Evolutionary conservation across 2,329 filamentous ascomycete species (phyloP).

Genomic region (Talaromyces pinophilus): DNA sequence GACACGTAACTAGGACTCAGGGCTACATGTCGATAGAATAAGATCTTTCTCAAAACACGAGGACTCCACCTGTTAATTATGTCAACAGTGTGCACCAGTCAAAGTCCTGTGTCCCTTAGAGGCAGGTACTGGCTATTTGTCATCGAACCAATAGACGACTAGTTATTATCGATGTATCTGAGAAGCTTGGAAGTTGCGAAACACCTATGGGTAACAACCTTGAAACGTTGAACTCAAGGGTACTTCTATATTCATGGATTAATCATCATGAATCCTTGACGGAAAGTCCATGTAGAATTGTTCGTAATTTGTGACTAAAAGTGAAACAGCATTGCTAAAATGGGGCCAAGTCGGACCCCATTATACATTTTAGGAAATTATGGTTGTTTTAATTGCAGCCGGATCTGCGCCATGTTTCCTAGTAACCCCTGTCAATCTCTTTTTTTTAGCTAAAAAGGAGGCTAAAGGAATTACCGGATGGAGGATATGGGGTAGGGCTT

Average conservation of each 20-base stretch:
- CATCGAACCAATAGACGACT: too few relatives aligned
- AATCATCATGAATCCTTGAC: not conserved
- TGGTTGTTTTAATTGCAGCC: not conserved
- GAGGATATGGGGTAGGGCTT: not conserved
- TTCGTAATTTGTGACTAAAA: not conserved
- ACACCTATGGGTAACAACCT: too few relatives aligned
- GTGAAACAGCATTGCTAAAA: not conserved
- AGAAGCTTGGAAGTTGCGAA: too few relatives aligned
- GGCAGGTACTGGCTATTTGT: too few relatives aligned
- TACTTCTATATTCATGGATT: not conserved
- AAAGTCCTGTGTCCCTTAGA: too few relatives aligned
- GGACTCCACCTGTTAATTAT: too few relatives aligned
- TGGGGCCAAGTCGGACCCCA: constrained; percentile 9
- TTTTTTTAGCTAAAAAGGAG: not conserved
- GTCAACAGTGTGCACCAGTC: too few relatives aligned
- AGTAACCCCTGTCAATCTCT: not conserved
- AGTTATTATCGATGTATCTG: too few relatives aligned
- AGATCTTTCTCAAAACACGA: too few relatives aligned
- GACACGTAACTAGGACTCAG: not conserved
- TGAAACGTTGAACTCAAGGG: too few relatives aligned
- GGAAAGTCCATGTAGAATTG: not conserved
- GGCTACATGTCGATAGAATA: not conserved
- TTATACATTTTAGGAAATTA: constrained; percentile 11
- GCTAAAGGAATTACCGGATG: not conserved
- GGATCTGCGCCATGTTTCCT: not conserved